A percentile compares a stretch with the other conserved stretches of the same genome.
These are phyloP conservation scores for Aschersonia sp. DNA, from an alignment of 2,329 filamentous ascomycete species.

Conservation along the genomic window DNA sequence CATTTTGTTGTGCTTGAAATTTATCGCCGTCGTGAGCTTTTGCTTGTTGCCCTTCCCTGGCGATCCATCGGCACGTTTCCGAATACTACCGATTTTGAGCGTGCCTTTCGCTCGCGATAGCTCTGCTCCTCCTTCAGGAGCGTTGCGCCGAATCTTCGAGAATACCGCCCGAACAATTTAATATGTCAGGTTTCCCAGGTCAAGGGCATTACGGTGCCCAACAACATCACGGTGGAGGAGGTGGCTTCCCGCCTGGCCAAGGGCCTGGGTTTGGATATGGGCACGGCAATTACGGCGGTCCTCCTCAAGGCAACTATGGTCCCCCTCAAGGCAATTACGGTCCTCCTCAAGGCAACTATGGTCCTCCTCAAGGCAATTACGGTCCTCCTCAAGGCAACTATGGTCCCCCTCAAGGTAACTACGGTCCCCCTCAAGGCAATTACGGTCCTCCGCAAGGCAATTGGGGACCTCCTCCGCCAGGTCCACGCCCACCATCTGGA, in stretches of 20 bases:
- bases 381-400: slow-evolving; percentile 7
- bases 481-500: slow-evolving; percentile 8
- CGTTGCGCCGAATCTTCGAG: no score
- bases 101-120: no score
- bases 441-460: slow-evolving; percentile 13
- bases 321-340: slow-evolving; percentile 11
- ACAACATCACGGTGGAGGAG: slow-evolving; percentile 15
- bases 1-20: no score
- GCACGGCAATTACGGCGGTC: slow-evolving; percentile 8
- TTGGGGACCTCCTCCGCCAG: slow-evolving; percentile 9
- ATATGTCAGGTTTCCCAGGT: slow-evolving; percentile 26
- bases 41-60: no score
- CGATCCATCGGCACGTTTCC: no score
- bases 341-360: slow-evolving; percentile 8
- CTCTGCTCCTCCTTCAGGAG: no score
- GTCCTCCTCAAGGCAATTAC: slow-evolving; percentile 11
- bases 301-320: slow-evolving; percentile 12
- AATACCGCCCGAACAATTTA: no score
- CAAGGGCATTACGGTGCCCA: slow-evolving; percentile 23
- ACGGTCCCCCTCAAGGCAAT: slow-evolving; percentile 4
- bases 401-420: slow-evolving; percentile 5
- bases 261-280: slow-evolving; percentile 10
- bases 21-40: no score
- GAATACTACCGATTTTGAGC: no score
- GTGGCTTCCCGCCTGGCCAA: slow-evolving; percentile 9